Evolutionary conservation across 306 rosid genomes (phyloP).

Genomic region (Glycine soja): DNA sequence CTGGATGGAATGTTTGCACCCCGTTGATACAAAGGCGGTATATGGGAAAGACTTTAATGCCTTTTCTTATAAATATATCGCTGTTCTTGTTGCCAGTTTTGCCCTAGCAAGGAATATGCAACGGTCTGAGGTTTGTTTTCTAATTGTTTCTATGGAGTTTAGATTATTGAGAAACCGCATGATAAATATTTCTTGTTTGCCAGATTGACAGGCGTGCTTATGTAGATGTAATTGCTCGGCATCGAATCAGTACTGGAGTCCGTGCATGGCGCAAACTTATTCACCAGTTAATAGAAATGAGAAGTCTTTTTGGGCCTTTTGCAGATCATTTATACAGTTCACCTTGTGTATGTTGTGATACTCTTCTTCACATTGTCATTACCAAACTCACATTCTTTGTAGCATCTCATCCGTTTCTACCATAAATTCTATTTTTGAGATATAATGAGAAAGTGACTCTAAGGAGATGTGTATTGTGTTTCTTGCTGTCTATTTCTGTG

Average conservation of each 20-base stretch:
- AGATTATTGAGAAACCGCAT: slow-evolving; percentile 44
- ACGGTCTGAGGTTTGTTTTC: slow-evolving; percentile 86
- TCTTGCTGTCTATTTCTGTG: slow-evolving; percentile 28
- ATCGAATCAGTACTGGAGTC: slow-evolving; percentile 74
- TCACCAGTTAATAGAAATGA: slow-evolving; percentile 85
- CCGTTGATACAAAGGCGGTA: slow-evolving; percentile 90
- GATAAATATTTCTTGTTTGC: slow-evolving; percentile 48
- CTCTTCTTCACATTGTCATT: slow-evolving; percentile 27
- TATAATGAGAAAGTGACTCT: slow-evolving; percentile 20
- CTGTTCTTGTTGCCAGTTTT: slow-evolving; percentile 98
- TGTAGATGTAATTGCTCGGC: slow-evolving; percentile 73
- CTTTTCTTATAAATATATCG: slow-evolving; percentile 86
- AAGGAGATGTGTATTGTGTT: slow-evolving; percentile 29
- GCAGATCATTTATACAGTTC: slow-evolving; percentile 75
- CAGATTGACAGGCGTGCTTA: slow-evolving; percentile 96
- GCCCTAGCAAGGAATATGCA: slow-evolving; percentile 97
- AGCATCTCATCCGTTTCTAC: no score
- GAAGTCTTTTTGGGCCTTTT: slow-evolving; percentile 86
- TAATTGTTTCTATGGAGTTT: slow-evolving; percentile 41
- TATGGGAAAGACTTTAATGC: slow-evolving; percentile 97
- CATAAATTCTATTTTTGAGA: slow-evolving; percentile 14
- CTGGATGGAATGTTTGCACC: slow-evolving; percentile 98
- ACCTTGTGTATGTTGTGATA: slow-evolving; percentile 69
- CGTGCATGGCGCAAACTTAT: slow-evolving; percentile 96
- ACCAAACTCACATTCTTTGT: no score